Conservation (phyloP, 306 rosid species). For the Begonia masoniana region DNA sequence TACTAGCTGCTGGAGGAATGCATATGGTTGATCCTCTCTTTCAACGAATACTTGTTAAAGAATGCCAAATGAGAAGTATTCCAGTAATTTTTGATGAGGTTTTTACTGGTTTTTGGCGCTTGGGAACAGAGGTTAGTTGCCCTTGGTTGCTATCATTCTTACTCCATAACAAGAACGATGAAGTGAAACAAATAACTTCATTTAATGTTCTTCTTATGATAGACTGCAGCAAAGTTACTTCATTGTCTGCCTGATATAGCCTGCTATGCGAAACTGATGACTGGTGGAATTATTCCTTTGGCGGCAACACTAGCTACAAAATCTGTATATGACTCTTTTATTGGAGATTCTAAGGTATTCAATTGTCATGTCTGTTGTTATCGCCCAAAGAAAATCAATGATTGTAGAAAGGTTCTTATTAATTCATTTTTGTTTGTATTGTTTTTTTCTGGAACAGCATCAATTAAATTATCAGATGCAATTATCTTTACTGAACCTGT, state of each 20-base stretch:
- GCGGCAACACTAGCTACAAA: conserved; percentile 73
- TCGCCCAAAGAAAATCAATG: no score
- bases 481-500: no score
- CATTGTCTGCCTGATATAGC: conserved; percentile 87
- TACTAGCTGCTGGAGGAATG: conserved; percentile 95
- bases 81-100: conserved; percentile 91
- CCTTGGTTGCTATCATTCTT: conserved; percentile 13
- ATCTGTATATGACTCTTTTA: conserved; percentile 70
- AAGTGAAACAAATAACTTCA: background rate
- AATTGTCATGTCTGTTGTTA: background rate
- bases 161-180: background rate
- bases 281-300: conserved; percentile 83
- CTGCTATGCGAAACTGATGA: conserved; percentile 84
- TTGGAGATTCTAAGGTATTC: conserved; percentile 84
- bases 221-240: conserved; percentile 70
- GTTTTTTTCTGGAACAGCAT: no score
- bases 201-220: conserved; percentile 15
- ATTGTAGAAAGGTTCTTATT: no score
- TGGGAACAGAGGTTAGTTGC: conserved; percentile 72
- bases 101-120: conserved; percentile 97
- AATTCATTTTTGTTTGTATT: no score
- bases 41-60: conserved; percentile 81
- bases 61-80: conserved; percentile 54
- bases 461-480: no score
- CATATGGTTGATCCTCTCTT: conserved; percentile 95